Conservation (phyloP, 2,329 filamentous ascomycete genomes). For the Lecanicillium sp. region DNA sequence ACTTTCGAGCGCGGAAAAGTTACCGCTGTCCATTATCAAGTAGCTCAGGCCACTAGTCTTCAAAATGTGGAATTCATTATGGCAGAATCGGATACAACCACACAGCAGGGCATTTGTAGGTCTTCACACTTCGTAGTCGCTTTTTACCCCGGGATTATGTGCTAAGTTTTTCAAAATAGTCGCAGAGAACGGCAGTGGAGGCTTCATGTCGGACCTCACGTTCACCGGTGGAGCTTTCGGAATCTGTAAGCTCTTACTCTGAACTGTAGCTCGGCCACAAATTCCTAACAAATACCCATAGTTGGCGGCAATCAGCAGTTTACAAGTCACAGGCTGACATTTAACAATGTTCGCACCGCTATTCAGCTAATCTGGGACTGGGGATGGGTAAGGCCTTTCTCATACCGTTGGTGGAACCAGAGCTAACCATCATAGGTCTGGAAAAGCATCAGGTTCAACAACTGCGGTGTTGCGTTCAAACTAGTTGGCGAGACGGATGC, state of each 20-base stretch:
- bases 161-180: slow-evolving; percentile 2
- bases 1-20: no score
- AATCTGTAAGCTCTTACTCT: slow-evolving; percentile 5
- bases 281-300: background rate
- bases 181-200: slow-evolving; percentile 26
- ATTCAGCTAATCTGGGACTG: slow-evolving; percentile 12
- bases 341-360: slow-evolving; percentile 4
- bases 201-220: slow-evolving; percentile 49
- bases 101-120: slow-evolving; percentile 7
- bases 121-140: no score
- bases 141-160: background rate
- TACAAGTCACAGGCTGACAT: slow-evolving; percentile 2
- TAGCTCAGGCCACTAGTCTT: slow-evolving; percentile 16
- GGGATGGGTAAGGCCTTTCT: no score
- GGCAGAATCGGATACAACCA: background rate
- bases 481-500: background rate
- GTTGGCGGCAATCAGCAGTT: slow-evolving; percentile 9
- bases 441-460: slow-evolving; percentile 8
- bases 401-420: no score
- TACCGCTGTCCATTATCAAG: slow-evolving; percentile 14
- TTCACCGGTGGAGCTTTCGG: slow-evolving; percentile 50
- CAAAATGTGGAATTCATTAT: slow-evolving; percentile 13
- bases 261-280: no score
- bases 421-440: no score
- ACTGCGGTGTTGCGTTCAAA: slow-evolving; percentile 5